Base-by-base conservation (phyloP, 1,284 basidiomycete genomes). In the Vanrija pseudolonga region DNA sequence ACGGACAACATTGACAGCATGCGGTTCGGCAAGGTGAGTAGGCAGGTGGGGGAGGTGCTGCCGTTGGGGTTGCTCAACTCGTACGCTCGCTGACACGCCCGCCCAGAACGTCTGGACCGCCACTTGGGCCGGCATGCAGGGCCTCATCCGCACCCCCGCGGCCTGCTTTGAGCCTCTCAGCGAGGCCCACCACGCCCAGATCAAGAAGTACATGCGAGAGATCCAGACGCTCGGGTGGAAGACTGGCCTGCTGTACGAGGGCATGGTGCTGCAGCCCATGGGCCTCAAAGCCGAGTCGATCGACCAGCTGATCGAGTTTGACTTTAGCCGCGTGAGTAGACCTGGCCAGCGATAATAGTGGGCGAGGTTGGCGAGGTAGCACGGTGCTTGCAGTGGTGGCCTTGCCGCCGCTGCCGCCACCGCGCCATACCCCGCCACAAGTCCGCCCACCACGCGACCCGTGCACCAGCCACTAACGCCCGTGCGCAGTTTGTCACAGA, bases 51-150 rank as follows among this genome's bases (percentile, higher is more conserved):
- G 22, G 37, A 14, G n/a, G 14, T 28, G 20, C 19, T 46, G 32
- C n/a, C 38, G 37, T 15, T 44, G 15, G 20, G 20, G 14, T 19
- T 20, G 3, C n/a, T 7, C 3, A 37, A 23, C 26, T 18, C 15
- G 9, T n/a, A n/a, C n/a, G n/a, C 42, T 28, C 32, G 19, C 52
- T 50, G 15, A 53, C 50, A 26, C 36, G 26, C 26, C 11, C 3
- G 7, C 11, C 15, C 59, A 74, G 73, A 75, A 75, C 64, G 65
- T 75, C 1, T 71, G 68, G 68, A 76, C 74, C 45, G 65, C 63
- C 38, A 63, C 66, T 23, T 71, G 69, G 65, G 68, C 72, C 0
- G 63, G 66, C 2, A 60, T 73, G 19, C 65, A 72, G 49, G 66
- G 67, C 18, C 61, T 75, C 7, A 60, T 67, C n/a, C 67, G 71